Evolutionary conservation across 257 asterid genomes (phyloP).

Genomic region (Ligustrum vulgare): DNA sequence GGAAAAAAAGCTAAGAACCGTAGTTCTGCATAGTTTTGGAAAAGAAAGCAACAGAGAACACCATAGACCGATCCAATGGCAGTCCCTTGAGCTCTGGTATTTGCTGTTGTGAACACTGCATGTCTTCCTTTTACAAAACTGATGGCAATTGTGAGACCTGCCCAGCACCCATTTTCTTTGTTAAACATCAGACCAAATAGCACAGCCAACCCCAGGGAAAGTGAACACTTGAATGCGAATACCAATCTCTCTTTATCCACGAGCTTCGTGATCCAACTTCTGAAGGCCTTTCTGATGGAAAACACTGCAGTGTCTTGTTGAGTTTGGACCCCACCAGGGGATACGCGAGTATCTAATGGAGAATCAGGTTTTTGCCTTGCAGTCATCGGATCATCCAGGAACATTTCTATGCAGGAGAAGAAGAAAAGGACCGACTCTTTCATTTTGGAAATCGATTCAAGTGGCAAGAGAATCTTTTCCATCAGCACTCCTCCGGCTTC

Average conservation of each 20-base stretch:
- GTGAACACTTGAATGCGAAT: conserved; percentile 55
- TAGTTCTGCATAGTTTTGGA: conserved; percentile 30
- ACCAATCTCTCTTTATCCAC: conserved; percentile 33
- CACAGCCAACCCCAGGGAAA: conserved; percentile 61
- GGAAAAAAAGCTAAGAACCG: conserved; percentile 62
- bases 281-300: conserved; percentile 1
- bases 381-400: conserved; percentile 19
- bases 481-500: conserved; percentile 19
- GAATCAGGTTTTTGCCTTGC: not conserved
- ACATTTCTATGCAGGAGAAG: conserved; percentile 53
- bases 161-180: conserved; percentile 61
- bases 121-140: conserved; percentile 57
- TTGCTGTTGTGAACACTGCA: conserved; percentile 59
- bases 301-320: not conserved
- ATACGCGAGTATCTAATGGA: not conserved
- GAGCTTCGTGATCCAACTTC: conserved; percentile 21
- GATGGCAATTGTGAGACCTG: conserved; percentile 73
- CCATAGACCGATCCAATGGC: conserved; percentile 80
- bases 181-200: conserved; percentile 52
- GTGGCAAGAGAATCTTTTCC: conserved; percentile 25
- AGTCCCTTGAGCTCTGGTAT: conserved; percentile 75
- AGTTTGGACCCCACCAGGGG: conserved; percentile 14
- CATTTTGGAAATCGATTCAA: conserved; percentile 16
- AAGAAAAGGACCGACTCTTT: conserved; percentile 45
- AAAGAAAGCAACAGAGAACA: conserved; percentile 54